A percentile compares a stretch with the other conserved stretches of the same genome.
These are phyloP conservation scores for Madurella fahalii DNA, from an alignment of 2,329 filamentous ascomycete species.

Conservation along the genomic window DNA sequence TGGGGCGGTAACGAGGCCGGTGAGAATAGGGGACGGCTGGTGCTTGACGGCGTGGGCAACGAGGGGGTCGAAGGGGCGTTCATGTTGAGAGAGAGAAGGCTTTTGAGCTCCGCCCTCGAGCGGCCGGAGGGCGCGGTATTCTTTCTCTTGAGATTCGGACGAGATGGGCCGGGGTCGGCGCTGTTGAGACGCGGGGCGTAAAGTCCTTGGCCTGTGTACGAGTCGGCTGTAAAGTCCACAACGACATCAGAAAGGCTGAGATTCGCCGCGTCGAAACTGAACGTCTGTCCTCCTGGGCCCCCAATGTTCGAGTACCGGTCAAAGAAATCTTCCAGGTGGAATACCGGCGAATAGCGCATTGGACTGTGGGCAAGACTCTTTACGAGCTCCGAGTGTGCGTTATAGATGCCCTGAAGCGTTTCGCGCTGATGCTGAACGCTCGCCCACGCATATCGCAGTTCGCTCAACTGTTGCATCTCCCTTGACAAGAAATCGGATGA, in stretches of 20 bases:
- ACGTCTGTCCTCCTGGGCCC: constrained; percentile 55
- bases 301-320: constrained; percentile 66
- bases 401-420: constrained; percentile 71
- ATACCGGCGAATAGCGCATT: constrained; percentile 71
- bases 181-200: constrained; percentile 39
- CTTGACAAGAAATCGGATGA: constrained; percentile 67
- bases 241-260: constrained; percentile 65
- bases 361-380: constrained; percentile 64
- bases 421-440: constrained; percentile 77
- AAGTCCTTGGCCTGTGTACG: constrained; percentile 47
- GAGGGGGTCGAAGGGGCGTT: constrained; percentile 29
- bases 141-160: constrained; percentile 48
- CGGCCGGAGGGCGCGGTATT: constrained; percentile 38
- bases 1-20: constrained; percentile 34
- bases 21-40: constrained; percentile 39
- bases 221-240: constrained; percentile 57
- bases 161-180: constrained; percentile 27
- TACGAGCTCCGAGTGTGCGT: constrained; percentile 75
- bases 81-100: constrained; percentile 33
- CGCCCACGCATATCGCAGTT: constrained; percentile 71
- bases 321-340: constrained; percentile 84
- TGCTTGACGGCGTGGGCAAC: constrained; percentile 28
- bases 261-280: constrained; percentile 68
- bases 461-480: constrained; percentile 75
- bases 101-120: constrained; percentile 39